Evolutionary conservation across 345 rosid genomes (phyloP).

Genomic region (Bretschneidera sinensis): DNA sequence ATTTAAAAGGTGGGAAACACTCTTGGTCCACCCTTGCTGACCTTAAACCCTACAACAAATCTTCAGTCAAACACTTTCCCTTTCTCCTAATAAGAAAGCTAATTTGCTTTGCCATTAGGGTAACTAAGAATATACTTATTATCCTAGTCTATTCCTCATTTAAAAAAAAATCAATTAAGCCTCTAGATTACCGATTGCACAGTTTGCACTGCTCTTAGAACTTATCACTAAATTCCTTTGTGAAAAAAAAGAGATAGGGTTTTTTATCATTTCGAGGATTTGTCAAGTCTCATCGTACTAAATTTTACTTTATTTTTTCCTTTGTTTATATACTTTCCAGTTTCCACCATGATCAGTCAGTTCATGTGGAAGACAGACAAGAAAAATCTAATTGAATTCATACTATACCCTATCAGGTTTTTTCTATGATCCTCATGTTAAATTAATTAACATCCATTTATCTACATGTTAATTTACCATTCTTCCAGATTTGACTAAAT

Average conservation of each 20-base stretch:
- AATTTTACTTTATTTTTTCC: no score
- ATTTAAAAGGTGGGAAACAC: constrained; percentile 44
- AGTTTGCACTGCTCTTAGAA: constrained; percentile 7
- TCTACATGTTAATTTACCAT: no score
- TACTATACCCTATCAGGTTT: no score
- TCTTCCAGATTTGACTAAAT: no score
- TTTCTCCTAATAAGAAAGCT: constrained; percentile 12
- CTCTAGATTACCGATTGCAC: constrained; percentile 7
- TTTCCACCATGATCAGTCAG: no score
- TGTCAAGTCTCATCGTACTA: no score
- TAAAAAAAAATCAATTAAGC: constrained; percentile 16
- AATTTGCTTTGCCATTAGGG: constrained; percentile 17
- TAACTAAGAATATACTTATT: constrained; percentile 1
- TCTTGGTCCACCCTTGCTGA: constrained; percentile 40
- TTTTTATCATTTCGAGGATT: background rate
- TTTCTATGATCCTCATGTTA: no score
- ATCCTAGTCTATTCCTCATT: constrained; percentile 20
- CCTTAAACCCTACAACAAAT: constrained; percentile 36
- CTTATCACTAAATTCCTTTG: background rate
- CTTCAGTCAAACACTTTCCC: constrained; percentile 26
- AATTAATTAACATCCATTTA: no score
- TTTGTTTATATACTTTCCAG: no score
- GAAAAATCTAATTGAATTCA: no score
- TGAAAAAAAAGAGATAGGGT: background rate
- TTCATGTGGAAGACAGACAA: no score